Evolutionary conservation across 2,329 filamentous ascomycete species (phyloP).

Genomic region (Phaeosphaeria sp.): DNA sequence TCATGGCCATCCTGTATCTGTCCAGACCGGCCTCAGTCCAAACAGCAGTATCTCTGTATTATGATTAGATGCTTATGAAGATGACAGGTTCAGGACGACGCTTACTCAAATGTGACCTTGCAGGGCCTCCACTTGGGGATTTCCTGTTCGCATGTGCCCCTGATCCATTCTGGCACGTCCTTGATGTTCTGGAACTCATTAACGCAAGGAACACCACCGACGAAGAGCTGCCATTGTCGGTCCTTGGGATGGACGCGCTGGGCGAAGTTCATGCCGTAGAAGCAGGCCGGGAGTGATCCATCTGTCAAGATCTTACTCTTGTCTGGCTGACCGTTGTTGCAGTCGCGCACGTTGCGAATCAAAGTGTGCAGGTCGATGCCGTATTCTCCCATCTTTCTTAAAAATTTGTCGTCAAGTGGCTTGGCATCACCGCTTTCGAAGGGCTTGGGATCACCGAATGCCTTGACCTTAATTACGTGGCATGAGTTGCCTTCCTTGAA

Average conservation of each 20-base stretch:
- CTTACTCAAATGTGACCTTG: background rate
- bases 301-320: background rate
- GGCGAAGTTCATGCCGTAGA: background rate
- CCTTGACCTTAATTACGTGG: background rate
- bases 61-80: background rate
- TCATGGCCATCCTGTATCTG: background rate
- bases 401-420: background rate
- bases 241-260: background rate
- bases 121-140: background rate
- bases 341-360: background rate
- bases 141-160: background rate
- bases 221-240: too few species aligned
- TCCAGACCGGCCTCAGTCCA: background rate
- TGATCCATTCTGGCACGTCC: background rate
- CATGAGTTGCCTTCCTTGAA: background rate
- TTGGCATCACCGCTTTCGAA: slow-evolving; percentile 2
- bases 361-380: background rate
- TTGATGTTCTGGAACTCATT: background rate
- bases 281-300: background rate
- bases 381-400: background rate
- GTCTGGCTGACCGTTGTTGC: background rate
- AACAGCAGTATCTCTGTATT: background rate
- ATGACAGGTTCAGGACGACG: background rate
- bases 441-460: background rate
- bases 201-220: background rate